A percentile compares a stretch with the other conserved stretches of the same genome.
Evolutionary conservation across 2,329 filamentous ascomycete species (phyloP).

Genomic region (Sporothrix mexicana): DNA sequence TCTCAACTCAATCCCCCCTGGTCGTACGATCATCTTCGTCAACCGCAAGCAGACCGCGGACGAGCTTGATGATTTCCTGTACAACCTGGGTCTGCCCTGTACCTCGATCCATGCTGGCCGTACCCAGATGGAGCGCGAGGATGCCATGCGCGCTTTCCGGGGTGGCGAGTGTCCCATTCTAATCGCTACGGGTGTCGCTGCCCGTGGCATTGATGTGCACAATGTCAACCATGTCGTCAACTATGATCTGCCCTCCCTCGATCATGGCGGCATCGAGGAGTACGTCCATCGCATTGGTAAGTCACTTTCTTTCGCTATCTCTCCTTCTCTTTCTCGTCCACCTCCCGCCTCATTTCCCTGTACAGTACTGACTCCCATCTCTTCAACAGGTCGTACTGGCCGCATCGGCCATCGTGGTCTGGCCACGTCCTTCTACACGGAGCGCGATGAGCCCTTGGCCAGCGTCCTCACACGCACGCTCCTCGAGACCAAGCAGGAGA

Average conservation of each 20-base stretch:
- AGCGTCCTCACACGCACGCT: constrained; percentile 79
- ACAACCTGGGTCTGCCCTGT: constrained; percentile 76
- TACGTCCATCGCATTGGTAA: constrained; percentile 93
- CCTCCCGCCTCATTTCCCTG: constrained; percentile 7
- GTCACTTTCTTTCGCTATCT: constrained; percentile 38
- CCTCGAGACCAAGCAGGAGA: constrained; percentile 74
- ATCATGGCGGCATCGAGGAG: constrained; percentile 87
- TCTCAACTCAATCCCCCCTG: constrained; percentile 70
- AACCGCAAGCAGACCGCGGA: constrained; percentile 82
- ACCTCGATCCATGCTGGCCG: constrained; percentile 89
- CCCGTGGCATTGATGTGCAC: constrained; percentile 85
- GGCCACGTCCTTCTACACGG: constrained; percentile 88
- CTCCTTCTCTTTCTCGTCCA: not conserved
- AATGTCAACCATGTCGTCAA: constrained; percentile 94
- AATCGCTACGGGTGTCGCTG: constrained; percentile 83
- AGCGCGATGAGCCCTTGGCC: constrained; percentile 74
- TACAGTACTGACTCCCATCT: constrained; percentile 35
- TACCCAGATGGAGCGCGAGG: constrained; percentile 89
- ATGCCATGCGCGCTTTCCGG: constrained; percentile 86
- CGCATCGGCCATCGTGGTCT: constrained; percentile 87
- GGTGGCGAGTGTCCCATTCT: constrained; percentile 76
- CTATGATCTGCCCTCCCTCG: constrained; percentile 77
- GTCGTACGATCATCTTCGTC: constrained; percentile 87
- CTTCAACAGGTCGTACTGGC: constrained; percentile 76
- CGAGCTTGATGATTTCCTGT: constrained; percentile 85